A percentile compares a stretch with the other conserved stretches of the same genome.
These are phyloP conservation scores for Karstenula rhodostoma DNA, from an alignment of 2,329 filamentous ascomycete genomes.

Conservation along the genomic window DNA sequence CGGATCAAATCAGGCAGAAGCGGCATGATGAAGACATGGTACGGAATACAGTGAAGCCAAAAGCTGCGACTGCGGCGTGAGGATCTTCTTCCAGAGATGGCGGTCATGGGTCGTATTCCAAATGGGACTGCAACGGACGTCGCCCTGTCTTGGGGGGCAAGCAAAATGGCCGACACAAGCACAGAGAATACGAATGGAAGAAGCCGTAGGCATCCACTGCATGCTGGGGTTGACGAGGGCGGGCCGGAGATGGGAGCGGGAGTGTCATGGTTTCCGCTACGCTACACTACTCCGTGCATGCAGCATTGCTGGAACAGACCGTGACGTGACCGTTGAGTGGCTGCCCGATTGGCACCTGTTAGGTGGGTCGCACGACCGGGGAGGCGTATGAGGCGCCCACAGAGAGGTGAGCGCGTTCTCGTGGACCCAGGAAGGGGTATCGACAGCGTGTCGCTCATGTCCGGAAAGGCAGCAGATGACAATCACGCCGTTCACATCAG, in stretches of 20 bases:
- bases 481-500: background rate
- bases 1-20: constrained; percentile 24
- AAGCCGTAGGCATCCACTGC: constrained; percentile 17
- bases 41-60: constrained; percentile 14
- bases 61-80: background rate
- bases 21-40: constrained; percentile 11
- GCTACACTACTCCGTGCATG: background rate
- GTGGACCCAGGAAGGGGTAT: background rate
- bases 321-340: constrained; percentile 9
- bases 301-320: constrained; percentile 3
- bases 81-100: background rate
- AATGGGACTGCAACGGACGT: constrained; percentile 7
- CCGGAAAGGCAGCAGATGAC: background rate
- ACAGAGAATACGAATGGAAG: constrained; percentile 26
- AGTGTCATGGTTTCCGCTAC: constrained; percentile 7
- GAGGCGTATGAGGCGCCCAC: background rate
- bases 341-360: constrained; percentile 1
- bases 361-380: constrained; percentile 13
- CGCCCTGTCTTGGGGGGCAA: background rate
- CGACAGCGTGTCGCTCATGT: background rate
- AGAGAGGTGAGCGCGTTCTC: constrained; percentile 1
- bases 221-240: constrained; percentile 5
- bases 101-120: constrained; percentile 13
- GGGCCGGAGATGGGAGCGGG: constrained; percentile 10
- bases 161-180: constrained; percentile 10